A percentile compares a stretch with the other conserved stretches of the same genome.
Evolutionary conservation across 495 filamentous ascomycete genomes (phyloP).

Genomic region (Penicillium coffeae): DNA sequence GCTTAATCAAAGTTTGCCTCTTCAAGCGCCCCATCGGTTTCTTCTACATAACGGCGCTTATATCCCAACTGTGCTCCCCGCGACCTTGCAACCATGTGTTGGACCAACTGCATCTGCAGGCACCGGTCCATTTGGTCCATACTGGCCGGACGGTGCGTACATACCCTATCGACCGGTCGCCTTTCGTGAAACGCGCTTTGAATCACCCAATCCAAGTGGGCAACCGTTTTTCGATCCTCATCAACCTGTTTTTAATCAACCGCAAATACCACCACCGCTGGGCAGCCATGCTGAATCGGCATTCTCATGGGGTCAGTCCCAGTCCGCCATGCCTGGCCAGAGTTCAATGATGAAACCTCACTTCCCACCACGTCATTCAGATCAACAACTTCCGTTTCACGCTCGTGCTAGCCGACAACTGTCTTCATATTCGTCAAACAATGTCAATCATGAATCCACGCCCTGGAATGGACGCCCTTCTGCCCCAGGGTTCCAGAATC

Average conservation of each 20-base stretch:
- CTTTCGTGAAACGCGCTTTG: slow-evolving; percentile 55
- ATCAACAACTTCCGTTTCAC: slow-evolving; percentile 37
- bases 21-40: slow-evolving; percentile 35
- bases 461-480: slow-evolving; percentile 27
- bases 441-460: slow-evolving; percentile 10
- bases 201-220: slow-evolving; percentile 18
- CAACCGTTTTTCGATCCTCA: slow-evolving; percentile 28
- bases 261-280: slow-evolving; percentile 22
- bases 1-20: slow-evolving; percentile 45
- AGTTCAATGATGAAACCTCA: slow-evolving; percentile 32
- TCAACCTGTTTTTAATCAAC: slow-evolving; percentile 25
- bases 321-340: slow-evolving; percentile 21
- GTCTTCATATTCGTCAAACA: slow-evolving; percentile 11
- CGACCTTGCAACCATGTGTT: slow-evolving; percentile 63
- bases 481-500: slow-evolving; percentile 19
- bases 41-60: slow-evolving; percentile 46
- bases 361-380: slow-evolving; percentile 43
- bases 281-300: slow-evolving; percentile 21
- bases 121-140: slow-evolving; percentile 66
- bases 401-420: slow-evolving; percentile 20
- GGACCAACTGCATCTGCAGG: slow-evolving; percentile 73
- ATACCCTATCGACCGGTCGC: slow-evolving; percentile 71
- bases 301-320: slow-evolving; percentile 31
- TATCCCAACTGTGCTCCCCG: slow-evolving; percentile 66
- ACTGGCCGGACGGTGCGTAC: slow-evolving; percentile 74